Percentiles rank a stretch among this genome's conserved stretches.
phyloP scores from a whole-genome alignment of 2,329 filamentous ascomycete species.

The Aspergillus texensis region DNA sequence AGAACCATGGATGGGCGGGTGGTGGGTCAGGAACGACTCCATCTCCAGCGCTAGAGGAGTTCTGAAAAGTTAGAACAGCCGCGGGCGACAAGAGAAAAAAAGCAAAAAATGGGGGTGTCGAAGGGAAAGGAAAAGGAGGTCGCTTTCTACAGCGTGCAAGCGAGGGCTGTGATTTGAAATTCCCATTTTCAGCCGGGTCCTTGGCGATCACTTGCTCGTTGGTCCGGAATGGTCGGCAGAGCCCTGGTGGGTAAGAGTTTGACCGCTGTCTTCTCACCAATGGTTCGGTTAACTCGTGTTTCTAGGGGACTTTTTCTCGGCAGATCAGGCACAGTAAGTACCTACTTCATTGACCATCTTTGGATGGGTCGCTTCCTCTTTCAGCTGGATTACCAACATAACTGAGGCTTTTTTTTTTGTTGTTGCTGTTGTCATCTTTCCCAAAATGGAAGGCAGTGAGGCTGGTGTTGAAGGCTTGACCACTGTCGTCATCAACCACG shows the following conservation, averaged over 20 bases:
- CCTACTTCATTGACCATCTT: too few relatives aligned
- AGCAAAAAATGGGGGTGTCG: background rate
- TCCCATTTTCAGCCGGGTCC: background rate
- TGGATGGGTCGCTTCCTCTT: too few relatives aligned
- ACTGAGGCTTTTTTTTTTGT: too few relatives aligned
- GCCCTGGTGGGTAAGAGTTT: background rate
- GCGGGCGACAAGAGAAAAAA: background rate
- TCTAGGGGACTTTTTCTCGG: background rate
- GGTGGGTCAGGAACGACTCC: background rate
- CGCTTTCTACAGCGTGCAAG: conserved; percentile 2
- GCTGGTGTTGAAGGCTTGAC: background rate
- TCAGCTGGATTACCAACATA: too few relatives aligned
- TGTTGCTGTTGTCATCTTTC: background rate
- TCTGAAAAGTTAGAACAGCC: background rate
- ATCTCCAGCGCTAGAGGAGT: background rate
- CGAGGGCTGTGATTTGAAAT: conserved; percentile 7
- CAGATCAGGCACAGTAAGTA: background rate
- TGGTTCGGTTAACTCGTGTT: background rate
- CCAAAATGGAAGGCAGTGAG: background rate
- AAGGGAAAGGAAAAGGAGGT: background rate
- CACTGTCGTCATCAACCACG: background rate
- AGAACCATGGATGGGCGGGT: background rate
- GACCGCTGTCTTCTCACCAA: background rate
- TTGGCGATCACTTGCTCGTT: conserved; percentile 7
- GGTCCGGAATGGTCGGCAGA: background rate